Conservation (phyloP, 176 grass and related monocot species). For the Pontederia crassipes region DNA sequence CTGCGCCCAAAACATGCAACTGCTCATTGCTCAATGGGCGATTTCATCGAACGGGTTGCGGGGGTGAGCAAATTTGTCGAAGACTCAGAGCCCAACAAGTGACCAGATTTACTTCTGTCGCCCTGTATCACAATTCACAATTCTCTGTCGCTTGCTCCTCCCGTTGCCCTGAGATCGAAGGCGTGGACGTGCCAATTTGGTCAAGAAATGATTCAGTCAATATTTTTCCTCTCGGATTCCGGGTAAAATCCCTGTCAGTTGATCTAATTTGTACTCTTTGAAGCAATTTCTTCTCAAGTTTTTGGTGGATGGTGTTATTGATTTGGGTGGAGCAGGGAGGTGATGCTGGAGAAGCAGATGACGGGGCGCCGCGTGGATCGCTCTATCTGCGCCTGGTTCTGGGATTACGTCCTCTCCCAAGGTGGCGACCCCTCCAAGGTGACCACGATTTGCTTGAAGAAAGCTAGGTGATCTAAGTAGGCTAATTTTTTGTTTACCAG, state of each 20-base stretch:
- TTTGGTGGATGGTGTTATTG: neutral
- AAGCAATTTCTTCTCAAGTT: neutral
- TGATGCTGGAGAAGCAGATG: conserved; percentile 98
- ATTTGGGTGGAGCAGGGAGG: conserved; percentile 39
- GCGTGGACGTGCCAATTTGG: too few relatives aligned
- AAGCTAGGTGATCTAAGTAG: too few relatives aligned
- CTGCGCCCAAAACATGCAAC: too few relatives aligned
- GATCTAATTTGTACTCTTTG: neutral
- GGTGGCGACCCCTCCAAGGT: conserved; percentile 71
- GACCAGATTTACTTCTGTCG: too few relatives aligned
- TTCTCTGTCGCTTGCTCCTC: too few relatives aligned
- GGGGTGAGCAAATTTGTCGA: too few relatives aligned
- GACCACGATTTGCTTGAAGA: neutral
- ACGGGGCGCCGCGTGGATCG: conserved; percentile 70
- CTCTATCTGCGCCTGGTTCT: conserved; percentile 84
- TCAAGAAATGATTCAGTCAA: conserved; percentile 53
- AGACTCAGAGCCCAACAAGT: too few relatives aligned
- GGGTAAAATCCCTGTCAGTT: conserved; percentile 28
- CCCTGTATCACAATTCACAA: too few relatives aligned
- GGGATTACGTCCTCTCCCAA: conserved; percentile 57
- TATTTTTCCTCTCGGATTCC: conserved; percentile 80
- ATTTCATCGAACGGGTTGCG: too few relatives aligned
- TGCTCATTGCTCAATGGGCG: too few relatives aligned
- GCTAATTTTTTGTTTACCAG: too few relatives aligned
- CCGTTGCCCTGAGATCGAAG: too few relatives aligned